Base-by-base conservation (phyloP, 2,329 filamentous ascomycete genomes). In the Fusarium sp. region DNA sequence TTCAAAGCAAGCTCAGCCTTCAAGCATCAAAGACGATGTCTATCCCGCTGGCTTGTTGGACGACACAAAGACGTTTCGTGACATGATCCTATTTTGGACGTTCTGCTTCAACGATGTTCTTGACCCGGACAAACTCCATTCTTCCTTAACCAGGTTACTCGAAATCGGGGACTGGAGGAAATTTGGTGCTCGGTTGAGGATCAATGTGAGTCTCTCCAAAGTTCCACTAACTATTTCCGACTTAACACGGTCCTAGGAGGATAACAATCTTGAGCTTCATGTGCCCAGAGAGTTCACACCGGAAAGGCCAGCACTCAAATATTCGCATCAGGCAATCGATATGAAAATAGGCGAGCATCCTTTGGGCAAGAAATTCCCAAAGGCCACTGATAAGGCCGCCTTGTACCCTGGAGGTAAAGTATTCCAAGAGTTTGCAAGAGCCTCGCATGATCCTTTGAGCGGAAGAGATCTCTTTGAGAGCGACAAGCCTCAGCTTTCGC, bases 91-190 rank as follows among this genome's bases (percentile, higher is more conserved):
- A 35, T 42, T 36, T 5, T 76, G 71, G 70, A 74, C 75, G 0
- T 70, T 82, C 28, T 70, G 72, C 5, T 83, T 83, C 61, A 76
- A 83, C 55, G 77, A 80, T 54, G 78, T 81, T 2, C 74, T 84
- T 4, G 79, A 84, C 48, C 63, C 74, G 0, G 64, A 76, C 0
- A 79, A 73, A 39, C 71, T 84, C 2, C 70, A 72, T 4, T 51
- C 39, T 3, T 67, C 79, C 0, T 67, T 83, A 3, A 66, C 70
- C 13, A 68, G 60, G 13, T 64, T 84, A 10, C 58, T 83, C 6
- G 72, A 78, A 12, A 76, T 74, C 13, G 78, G 76, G 1, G 77
- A 78, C 34, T 84, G 81, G 81, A 74, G 73, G 29, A 80, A 80
- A 58, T 60, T 84, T 2, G 80, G 79, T 0, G 81, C 79, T 9